Evolutionary conservation across 257 asterid genomes (phyloP).

Genomic region (Nyctanthes arbortristis): DNA sequence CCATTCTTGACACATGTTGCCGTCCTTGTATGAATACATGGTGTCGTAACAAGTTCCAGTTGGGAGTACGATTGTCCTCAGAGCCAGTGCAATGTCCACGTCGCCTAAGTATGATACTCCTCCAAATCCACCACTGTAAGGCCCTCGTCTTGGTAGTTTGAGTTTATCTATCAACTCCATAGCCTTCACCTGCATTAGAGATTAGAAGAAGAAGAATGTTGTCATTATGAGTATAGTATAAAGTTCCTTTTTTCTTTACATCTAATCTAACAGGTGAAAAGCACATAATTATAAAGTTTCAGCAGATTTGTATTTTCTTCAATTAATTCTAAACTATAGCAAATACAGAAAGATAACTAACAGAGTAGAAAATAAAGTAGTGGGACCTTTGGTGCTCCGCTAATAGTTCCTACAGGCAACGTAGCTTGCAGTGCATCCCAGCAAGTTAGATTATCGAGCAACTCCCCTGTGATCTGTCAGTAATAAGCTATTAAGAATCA

Average conservation of each 20-base stretch:
- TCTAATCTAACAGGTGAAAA: not conserved
- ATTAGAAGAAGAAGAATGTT: not conserved
- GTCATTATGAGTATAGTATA: not conserved
- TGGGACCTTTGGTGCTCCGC: conserved; percentile 97
- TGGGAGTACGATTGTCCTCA: conserved; percentile 75
- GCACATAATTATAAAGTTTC: no score
- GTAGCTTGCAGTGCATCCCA: conserved; percentile 79
- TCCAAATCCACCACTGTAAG: conserved; percentile 94
- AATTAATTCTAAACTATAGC: not conserved
- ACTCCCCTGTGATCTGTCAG: conserved; percentile 66
- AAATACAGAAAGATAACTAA: not conserved
- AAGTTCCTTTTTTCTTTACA: not conserved
- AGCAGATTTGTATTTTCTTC: not conserved
- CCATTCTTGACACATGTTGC: conserved; percentile 64
- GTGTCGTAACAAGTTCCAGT: conserved; percentile 55
- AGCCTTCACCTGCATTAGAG: conserved; percentile 62
- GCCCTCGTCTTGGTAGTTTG: conserved; percentile 72
- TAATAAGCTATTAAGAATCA: not conserved
- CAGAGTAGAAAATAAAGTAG: not conserved
- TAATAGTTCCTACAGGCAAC: conserved; percentile 92
- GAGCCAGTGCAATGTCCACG: conserved; percentile 77
- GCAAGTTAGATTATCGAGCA: not conserved
- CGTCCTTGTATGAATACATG: conserved; percentile 57
- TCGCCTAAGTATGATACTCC: conserved; percentile 76
- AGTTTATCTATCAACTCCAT: conserved; percentile 82